Conservation (phyloP, 495 filamentous ascomycete species). For the Podospora appendiculata region DNA sequence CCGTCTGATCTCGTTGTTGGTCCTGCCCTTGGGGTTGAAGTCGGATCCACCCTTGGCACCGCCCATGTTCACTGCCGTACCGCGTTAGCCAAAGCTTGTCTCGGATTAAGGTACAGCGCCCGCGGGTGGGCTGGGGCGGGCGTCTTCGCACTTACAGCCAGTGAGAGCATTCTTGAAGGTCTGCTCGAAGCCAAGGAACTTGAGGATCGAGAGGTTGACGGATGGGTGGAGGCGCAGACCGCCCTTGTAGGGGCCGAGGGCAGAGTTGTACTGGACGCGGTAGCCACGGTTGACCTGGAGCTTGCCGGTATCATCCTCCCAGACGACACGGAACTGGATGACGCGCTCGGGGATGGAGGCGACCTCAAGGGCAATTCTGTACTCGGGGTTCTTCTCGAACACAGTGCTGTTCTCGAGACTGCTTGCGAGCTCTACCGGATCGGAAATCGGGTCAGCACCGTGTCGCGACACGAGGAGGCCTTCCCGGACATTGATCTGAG, state of each 20-base stretch:
- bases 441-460: conserved; percentile 3
- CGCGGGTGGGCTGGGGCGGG: too few species aligned
- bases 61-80: conserved; percentile 75
- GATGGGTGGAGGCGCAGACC: conserved; percentile 92
- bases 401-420: conserved; percentile 90
- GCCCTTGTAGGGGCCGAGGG: conserved; percentile 96
- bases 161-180: conserved; percentile 99
- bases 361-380: conserved; percentile 80
- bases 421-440: conserved; percentile 70
- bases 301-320: conserved; percentile 88
- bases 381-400: conserved; percentile 90
- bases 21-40: conserved; percentile 99
- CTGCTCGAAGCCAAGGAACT: conserved; percentile 99
- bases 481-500: background rate
- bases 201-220: conserved; percentile 95
- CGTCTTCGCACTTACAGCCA: conserved; percentile 57
- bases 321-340: conserved; percentile 94
- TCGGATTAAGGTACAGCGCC: too few species aligned
- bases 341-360: conserved; percentile 90
- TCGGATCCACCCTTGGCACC: conserved; percentile 98
- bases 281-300: conserved; percentile 93
- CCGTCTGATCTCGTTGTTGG: conserved; percentile 91
- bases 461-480: background rate
- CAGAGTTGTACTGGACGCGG: conserved; percentile 98
- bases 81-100: background rate